phyloP scores from a whole-genome alignment of 768 basidiomycete genomes.

The Suillus alpinus region DNA sequence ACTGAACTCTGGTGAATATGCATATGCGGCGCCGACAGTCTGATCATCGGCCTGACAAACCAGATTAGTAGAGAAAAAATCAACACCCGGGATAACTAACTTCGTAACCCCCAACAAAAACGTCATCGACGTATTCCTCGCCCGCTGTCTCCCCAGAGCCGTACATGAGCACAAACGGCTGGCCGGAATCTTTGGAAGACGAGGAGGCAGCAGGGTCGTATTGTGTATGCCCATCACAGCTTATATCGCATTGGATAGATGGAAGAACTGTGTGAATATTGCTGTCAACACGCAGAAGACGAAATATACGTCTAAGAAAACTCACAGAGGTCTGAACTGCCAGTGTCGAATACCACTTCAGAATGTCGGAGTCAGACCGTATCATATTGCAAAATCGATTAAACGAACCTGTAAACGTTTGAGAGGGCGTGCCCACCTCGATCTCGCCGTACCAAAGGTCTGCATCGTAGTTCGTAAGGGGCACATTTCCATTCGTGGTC shows the following conservation, averaged over 20 bases:
- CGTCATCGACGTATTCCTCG: slow-evolving; percentile 33
- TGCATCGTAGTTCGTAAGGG: slow-evolving; percentile 29
- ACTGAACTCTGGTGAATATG: slow-evolving; percentile 27
- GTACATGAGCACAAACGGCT: slow-evolving; percentile 30
- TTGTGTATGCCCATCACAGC: slow-evolving; percentile 25
- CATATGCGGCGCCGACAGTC: slow-evolving; percentile 35
- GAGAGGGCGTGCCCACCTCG: slow-evolving; percentile 46
- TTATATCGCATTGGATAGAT: slow-evolving; percentile 11
- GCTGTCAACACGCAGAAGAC: neutral
- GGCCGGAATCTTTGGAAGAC: slow-evolving; percentile 16
- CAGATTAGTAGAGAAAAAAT: neutral
- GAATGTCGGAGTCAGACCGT: neutral
- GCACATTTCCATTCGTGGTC: slow-evolving; percentile 15
- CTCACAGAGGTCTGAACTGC: slow-evolving; percentile 43
- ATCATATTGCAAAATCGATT: neutral
- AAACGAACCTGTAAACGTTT: slow-evolving; percentile 33
- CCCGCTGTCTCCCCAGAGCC: slow-evolving; percentile 38
- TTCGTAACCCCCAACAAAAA: slow-evolving; percentile 32
- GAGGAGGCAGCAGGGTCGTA: slow-evolving; percentile 25
- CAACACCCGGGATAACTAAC: slow-evolving; percentile 14
- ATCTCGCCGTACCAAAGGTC: slow-evolving; percentile 1
- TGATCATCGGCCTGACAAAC: slow-evolving; percentile 30
- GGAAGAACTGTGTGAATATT: slow-evolving; percentile 31
- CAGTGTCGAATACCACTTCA: slow-evolving; percentile 48
- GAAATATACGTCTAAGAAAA: neutral